phyloP scores from a whole-genome alignment of 2,329 filamentous ascomycete genomes.

The Epichloe hybrida region DNA sequence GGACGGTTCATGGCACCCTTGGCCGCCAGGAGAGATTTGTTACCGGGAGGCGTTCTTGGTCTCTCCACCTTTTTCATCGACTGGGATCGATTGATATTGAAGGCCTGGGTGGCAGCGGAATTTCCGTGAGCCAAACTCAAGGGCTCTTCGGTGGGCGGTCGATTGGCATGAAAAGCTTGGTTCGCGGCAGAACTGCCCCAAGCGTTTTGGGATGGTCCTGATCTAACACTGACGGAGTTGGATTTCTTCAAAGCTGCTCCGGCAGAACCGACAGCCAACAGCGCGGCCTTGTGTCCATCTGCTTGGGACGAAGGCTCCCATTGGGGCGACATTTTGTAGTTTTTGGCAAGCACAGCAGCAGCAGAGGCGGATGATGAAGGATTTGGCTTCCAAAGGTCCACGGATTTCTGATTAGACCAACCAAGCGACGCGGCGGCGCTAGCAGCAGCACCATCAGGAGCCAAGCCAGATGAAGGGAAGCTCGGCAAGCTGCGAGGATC shows the following conservation, averaged over 20 bases:
- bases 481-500: conserved; percentile 60
- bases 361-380: conserved; percentile 36
- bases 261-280: conserved; percentile 41
- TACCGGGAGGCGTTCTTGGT: conserved; percentile 26
- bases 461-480: conserved; percentile 54
- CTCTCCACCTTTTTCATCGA: conserved; percentile 13
- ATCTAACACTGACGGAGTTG: conserved; percentile 3
- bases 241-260: conserved; percentile 17
- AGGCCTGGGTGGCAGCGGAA: conserved; percentile 24
- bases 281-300: conserved; percentile 60
- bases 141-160: conserved; percentile 9
- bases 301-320: conserved; percentile 52
- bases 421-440: conserved; percentile 63
- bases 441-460: conserved; percentile 45
- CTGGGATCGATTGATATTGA: conserved; percentile 19
- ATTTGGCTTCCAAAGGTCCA: conserved; percentile 54
- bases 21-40: conserved; percentile 60
- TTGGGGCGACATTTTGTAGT: conserved; percentile 30
- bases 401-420: conserved; percentile 52
- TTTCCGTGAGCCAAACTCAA: conserved; percentile 13
- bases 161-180: conserved; percentile 42
- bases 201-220: conserved; percentile 15
- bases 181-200: conserved; percentile 58
- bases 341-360: conserved; percentile 29
- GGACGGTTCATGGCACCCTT: conserved; percentile 51